Percentiles rank a stretch among this genome's conserved stretches.
Evolutionary conservation across 2,329 filamentous ascomycete genomes (phyloP).

Genomic region (Penicillium hordei): DNA sequence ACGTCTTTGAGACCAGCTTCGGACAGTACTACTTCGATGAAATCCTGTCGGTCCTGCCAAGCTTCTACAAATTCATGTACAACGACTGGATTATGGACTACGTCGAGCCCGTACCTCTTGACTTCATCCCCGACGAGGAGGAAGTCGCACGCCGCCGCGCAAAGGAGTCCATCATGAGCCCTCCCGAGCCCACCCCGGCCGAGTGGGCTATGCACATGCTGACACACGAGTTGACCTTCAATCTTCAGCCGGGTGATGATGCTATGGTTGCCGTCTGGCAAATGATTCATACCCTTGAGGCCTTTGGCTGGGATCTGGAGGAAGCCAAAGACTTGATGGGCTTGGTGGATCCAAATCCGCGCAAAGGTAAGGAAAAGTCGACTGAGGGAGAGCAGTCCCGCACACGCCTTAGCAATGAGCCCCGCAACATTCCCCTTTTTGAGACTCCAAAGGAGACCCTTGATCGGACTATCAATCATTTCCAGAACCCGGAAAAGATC

Average conservation of each 20-base stretch:
- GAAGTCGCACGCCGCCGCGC: slow-evolving; percentile 2
- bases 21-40: slow-evolving; percentile 66
- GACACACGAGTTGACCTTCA: background rate
- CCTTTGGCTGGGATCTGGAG: background rate
- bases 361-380: background rate
- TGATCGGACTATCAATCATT: background rate
- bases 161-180: background rate
- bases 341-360: background rate
- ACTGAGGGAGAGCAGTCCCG: background rate
- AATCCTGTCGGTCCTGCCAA: slow-evolving; percentile 56
- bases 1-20: slow-evolving; percentile 57
- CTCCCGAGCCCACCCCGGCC: background rate
- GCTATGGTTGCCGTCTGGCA: background rate
- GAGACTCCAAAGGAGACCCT: background rate
- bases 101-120: slow-evolving; percentile 54
- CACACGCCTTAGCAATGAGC: background rate
- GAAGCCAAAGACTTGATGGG: background rate
- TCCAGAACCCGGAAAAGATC: background rate
- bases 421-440: background rate
- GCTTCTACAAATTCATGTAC: slow-evolving; percentile 64
- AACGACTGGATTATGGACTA: slow-evolving; percentile 69
- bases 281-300: background rate
- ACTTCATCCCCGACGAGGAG: background rate
- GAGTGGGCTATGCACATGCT: slow-evolving; percentile 1
- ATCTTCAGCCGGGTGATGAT: no score